A percentile compares a stretch with the other conserved stretches of the same genome.
Evolutionary conservation across 768 basidiomycete species (phyloP).

Genomic region (Hericium coralloides): DNA sequence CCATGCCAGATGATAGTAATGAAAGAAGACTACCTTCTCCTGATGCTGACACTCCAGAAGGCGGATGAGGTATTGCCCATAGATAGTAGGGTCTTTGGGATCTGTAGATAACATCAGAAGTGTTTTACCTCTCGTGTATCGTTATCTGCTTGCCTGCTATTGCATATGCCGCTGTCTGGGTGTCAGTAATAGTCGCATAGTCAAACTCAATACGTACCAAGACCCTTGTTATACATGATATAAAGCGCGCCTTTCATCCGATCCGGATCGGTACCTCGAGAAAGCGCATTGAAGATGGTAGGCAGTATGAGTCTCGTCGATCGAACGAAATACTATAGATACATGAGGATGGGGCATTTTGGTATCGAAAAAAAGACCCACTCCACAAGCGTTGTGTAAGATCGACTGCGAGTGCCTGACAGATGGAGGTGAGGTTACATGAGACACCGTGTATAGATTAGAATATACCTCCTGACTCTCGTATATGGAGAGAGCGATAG

Average conservation of each 20-base stretch:
- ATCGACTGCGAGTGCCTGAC: constrained; percentile 60
- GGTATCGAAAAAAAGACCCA: constrained; percentile 25
- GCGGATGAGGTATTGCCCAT: constrained; percentile 48
- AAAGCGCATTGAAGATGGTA: constrained; percentile 48
- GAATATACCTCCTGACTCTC: constrained; percentile 56
- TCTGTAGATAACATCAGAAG: constrained; percentile 6
- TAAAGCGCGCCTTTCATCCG: constrained; percentile 93
- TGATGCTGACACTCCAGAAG: constrained; percentile 75
- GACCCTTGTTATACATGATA: constrained; percentile 64
- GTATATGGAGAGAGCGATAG: constrained; percentile 76
- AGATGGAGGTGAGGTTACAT: not conserved
- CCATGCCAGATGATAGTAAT: not conserved
- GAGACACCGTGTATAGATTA: not conserved
- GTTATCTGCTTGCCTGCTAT: constrained; percentile 45
- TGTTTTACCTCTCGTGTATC: not conserved
- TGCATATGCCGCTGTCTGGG: constrained; percentile 49
- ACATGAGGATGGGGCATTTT: not conserved
- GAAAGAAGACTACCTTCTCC: constrained; percentile 52
- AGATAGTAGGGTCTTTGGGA: constrained; percentile 40
- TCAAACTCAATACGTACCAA: constrained; percentile 34
- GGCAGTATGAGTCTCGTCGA: constrained; percentile 62
- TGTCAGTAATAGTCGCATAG: not conserved
- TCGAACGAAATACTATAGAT: constrained; percentile 37
- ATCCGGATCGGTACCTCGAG: constrained; percentile 78
- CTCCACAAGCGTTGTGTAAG: constrained; percentile 53